These are phyloP conservation scores for Raphanus hybrid DNA, from an alignment of 441 rosid species.

Conservation along the genomic window DNA sequence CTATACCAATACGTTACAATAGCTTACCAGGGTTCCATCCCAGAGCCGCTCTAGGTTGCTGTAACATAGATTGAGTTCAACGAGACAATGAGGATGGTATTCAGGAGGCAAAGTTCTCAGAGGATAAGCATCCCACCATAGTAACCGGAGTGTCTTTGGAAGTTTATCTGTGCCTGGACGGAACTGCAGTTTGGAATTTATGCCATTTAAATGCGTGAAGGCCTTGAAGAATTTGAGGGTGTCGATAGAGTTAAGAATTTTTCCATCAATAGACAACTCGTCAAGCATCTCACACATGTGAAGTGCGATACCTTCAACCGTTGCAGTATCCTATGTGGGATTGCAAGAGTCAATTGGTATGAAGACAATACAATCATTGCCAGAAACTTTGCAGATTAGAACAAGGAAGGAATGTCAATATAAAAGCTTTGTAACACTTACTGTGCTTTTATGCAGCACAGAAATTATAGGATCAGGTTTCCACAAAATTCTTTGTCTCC, in stretches of 20 bases:
- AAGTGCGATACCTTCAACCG: too few species aligned
- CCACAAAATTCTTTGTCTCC: slow-evolving; percentile 29
- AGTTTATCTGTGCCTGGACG: neutral
- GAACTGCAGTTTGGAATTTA: neutral
- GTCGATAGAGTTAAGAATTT: neutral
- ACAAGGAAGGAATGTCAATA: too few species aligned
- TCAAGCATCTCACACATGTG: too few species aligned
- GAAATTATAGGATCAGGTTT: neutral
- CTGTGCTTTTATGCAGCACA: neutral
- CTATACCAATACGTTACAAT: neutral
- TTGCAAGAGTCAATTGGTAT: too few species aligned
- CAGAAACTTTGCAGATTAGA: too few species aligned
- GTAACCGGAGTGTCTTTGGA: neutral
- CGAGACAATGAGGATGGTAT: neutral
- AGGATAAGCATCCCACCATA: slow-evolving; percentile 28
- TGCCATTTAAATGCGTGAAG: neutral
- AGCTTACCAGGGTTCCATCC: slow-evolving; percentile 2
- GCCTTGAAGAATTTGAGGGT: slow-evolving; percentile 20
- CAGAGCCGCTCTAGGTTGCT: slow-evolving; percentile 14
- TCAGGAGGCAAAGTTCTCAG: neutral
- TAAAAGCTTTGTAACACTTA: slow-evolving; percentile 3
- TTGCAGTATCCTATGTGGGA: too few species aligned
- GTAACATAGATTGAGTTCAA: slow-evolving; percentile 28
- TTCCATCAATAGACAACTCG: too few species aligned
- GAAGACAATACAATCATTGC: too few species aligned